Base-by-base conservation (phyloP, 768 basidiomycete species). In the Rickenella mellea region DNA sequence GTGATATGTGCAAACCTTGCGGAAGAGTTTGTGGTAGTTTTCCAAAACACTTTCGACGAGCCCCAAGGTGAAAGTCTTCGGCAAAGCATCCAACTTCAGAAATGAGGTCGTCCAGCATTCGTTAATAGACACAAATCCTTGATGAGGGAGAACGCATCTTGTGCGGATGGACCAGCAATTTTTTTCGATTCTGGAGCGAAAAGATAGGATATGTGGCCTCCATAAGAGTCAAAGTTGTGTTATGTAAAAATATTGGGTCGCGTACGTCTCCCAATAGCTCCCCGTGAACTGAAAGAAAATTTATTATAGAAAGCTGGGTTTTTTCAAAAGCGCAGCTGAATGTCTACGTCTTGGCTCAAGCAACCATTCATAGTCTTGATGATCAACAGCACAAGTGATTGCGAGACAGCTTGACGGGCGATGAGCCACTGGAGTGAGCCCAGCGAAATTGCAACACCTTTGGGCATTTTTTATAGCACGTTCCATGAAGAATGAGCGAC, bases 51-150 rank as follows among this genome's bases (percentile, higher is more conserved):
- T 97, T 64, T 99, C 94, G 27, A 98, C 89, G 41, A 98, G 66
- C 61, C 98, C 94, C n/a, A 99, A 64, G 0, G 92, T 89, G 51
- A 98, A 98, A 0, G 96, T 97, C 61, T 92, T 83, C 53, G 86
- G 87, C 35, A 98, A 65, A 39, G 71, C 76, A 17, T 86, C 80
- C 35, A 97, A 74, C 49, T 82, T 80, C 45, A 96, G 68, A 54
- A 96, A 41, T 72, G 68, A 2, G 92, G 86, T 41, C 74, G 80
- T 57, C 91, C 81, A 3, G 78, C 73, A 52, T 89, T 80, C 42
- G 87, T 85, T 2, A 98, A 74, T 0, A 97, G 64, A 57, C 94
- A 97, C 1, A 99, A 63, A 53, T 98, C 96, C 55, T 94, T 83
- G 40, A 99, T 89, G 6, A 97, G 78, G 3, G 80, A 78, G 57